These are phyloP conservation scores for Colletotrichum gloeosporioides DNA, from an alignment of 2,329 filamentous ascomycete genomes.

Conservation along the genomic window DNA sequence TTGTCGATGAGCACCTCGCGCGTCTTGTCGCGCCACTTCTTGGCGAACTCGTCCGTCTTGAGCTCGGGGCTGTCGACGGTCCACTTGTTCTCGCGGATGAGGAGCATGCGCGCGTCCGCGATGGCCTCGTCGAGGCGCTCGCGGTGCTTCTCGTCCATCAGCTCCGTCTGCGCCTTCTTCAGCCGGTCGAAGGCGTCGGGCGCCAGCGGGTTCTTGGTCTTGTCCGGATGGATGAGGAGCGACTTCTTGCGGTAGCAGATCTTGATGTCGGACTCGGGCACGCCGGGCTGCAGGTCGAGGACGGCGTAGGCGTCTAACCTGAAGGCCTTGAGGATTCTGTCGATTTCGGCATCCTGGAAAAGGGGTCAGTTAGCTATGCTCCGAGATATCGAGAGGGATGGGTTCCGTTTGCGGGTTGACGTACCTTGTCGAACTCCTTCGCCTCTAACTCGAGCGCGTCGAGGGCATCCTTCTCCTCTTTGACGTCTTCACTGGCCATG, in stretches of 20 bases:
- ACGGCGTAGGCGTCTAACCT: conserved; percentile 84
- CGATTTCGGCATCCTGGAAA: conserved; percentile 86
- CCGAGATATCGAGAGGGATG: not conserved
- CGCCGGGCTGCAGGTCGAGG: conserved; percentile 92
- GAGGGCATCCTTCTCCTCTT: conserved; percentile 76
- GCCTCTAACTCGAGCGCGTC: conserved; percentile 83
- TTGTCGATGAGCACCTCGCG: conserved; percentile 91
- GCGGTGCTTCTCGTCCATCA: conserved; percentile 94
- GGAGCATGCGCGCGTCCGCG: conserved; percentile 90
- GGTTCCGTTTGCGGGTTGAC: not conserved
- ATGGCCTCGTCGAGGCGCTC: conserved; percentile 90
- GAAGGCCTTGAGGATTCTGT: conserved; percentile 91
- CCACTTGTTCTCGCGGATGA: conserved; percentile 94
- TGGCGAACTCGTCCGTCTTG: conserved; percentile 81
- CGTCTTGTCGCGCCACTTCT: conserved; percentile 89
- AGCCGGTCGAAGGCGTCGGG: conserved; percentile 96
- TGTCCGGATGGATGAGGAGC: conserved; percentile 98
- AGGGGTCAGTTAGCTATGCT: not conserved
- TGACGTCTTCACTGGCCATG: conserved; percentile 43
- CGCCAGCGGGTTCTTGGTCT: conserved; percentile 87
- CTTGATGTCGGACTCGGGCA: conserved; percentile 96
- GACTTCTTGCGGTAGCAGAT: conserved; percentile 94
- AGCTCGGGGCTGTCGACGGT: conserved; percentile 87
- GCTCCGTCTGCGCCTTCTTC: conserved; percentile 89
- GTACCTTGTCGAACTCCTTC: conserved; percentile 89